phyloP scores from a whole-genome alignment of 2,329 filamentous ascomycete species.

The Colletotrichum graminicola region DNA sequence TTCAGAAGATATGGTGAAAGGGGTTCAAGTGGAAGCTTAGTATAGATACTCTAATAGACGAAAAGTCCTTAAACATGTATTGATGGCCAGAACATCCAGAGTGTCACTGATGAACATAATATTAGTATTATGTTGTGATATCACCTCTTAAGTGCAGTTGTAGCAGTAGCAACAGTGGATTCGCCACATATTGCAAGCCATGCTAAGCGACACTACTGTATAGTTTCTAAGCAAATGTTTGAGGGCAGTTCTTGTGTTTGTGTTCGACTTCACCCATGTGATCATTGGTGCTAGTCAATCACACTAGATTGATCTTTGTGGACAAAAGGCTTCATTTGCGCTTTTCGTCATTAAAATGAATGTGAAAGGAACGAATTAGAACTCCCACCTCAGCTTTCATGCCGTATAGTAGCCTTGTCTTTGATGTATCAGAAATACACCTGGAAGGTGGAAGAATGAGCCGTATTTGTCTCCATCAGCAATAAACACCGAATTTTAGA shows the following conservation, averaged over 20 bases:
- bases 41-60: neutral
- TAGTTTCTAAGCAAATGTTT: neutral
- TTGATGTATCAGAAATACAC: accelerated
- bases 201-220: neutral
- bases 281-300: no score
- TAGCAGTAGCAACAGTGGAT: no score
- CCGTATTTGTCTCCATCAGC: neutral
- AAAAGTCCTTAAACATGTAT: neutral
- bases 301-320: neutral
- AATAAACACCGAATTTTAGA: neutral
- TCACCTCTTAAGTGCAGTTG: no score
- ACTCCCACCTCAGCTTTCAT: neutral
- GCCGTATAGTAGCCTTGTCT: neutral
- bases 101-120: no score
- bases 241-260: neutral
- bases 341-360: neutral
- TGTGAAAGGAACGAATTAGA: neutral
- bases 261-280: neutral
- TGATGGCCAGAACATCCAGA: no score
- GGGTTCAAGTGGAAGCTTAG: neutral
- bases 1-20: neutral
- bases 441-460: neutral
- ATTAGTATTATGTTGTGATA: no score
- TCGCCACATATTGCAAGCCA: neutral
- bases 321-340: neutral